phyloP scores from a whole-genome alignment of 495 filamentous ascomycete genomes.

The Xylaria intraflava region DNA sequence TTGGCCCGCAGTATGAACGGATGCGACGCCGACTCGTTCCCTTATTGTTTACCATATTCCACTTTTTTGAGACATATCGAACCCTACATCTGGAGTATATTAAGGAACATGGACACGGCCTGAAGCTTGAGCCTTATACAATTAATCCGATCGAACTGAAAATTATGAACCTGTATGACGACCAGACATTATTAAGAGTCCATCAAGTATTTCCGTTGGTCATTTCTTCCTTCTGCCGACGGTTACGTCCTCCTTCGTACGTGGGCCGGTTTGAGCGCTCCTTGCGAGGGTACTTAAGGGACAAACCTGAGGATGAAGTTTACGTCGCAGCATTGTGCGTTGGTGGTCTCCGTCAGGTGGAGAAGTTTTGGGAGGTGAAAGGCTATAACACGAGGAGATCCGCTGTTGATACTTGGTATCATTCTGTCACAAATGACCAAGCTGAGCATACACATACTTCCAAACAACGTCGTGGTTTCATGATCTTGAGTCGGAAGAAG shows the following conservation, averaged over 20 bases:
- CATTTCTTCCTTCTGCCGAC: slow-evolving; percentile 49
- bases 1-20: slow-evolving; percentile 46
- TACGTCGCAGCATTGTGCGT: slow-evolving; percentile 49
- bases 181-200: slow-evolving; percentile 47
- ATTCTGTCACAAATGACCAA: slow-evolving; percentile 35
- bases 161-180: slow-evolving; percentile 52
- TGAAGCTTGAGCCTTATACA: slow-evolving; percentile 35
- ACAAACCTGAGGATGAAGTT: slow-evolving; percentile 49
- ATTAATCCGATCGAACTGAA: slow-evolving; percentile 48
- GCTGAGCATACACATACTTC: slow-evolving; percentile 28
- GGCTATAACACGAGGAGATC: slow-evolving; percentile 49
- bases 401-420: slow-evolving; percentile 49
- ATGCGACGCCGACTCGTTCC: slow-evolving; percentile 52
- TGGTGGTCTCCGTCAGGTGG: slow-evolving; percentile 49
- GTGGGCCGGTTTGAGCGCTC: slow-evolving; percentile 49
- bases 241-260: slow-evolving; percentile 50
- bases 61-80: slow-evolving; percentile 55
- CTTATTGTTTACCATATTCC: slow-evolving; percentile 49
- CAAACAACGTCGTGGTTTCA: slow-evolving; percentile 42
- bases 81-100: slow-evolving; percentile 48
- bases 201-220: slow-evolving; percentile 51
- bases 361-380: slow-evolving; percentile 52
- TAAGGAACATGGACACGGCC: slow-evolving; percentile 35
- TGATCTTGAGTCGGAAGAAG: slow-evolving; percentile 46
- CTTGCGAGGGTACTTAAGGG: slow-evolving; percentile 50